Base-by-base conservation (phyloP, 1,139 yeast genomes). In the Casaregolazyma suthepensis region DNA sequence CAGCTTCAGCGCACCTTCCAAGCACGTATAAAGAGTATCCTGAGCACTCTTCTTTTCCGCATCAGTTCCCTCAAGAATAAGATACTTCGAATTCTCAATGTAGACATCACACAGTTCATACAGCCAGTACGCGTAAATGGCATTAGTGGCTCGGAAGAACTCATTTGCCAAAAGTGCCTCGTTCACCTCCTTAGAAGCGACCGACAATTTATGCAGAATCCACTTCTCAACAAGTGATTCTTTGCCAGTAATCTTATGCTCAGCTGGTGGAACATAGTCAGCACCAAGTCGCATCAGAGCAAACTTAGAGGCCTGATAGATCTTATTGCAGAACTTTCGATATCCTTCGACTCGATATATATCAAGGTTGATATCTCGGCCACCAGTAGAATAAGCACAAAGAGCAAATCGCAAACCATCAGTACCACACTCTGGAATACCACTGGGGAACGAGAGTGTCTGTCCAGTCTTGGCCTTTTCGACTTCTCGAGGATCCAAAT, bases 371-470 rank as follows among this genome's bases (percentile, higher is more conserved):
- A 93, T 93, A 69, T 93, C 99, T 75, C 98, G 85, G 65, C 97
- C 98, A 75, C 99, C 99, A 54, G 99, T 91, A 51, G 96, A 86
- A 77, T 93, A 93, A 54, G 98, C 97, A 81, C 99, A 93, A 62
- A 93, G 81, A 23, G 99, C 98, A 71, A 93, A 93, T 77, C 99
- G 85, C 75, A 93, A 77, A 45, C 99, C 99, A 73, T 93, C 99
- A 52, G 98, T 91, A 77, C 99, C 99, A 80, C 99, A 93, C 75
- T 93, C 96, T 55, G 99, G 98, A 63, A 93, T 91, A 76, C 99
- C 99, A 63, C 84, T 85, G 60, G 99, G 99, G 78, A 90, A 93
- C 18, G 96, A 85, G 63, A 82, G 77, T 67, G 80, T 83, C 75
- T 93, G 99, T 58, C 98, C 98, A 48, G 80, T 83, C 65, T 81